Percentiles rank a stretch among this genome's conserved stretches.
Conservation (phyloP, 2,329 filamentous ascomycete species). For the Colletotrichum gigasporum region DNA sequence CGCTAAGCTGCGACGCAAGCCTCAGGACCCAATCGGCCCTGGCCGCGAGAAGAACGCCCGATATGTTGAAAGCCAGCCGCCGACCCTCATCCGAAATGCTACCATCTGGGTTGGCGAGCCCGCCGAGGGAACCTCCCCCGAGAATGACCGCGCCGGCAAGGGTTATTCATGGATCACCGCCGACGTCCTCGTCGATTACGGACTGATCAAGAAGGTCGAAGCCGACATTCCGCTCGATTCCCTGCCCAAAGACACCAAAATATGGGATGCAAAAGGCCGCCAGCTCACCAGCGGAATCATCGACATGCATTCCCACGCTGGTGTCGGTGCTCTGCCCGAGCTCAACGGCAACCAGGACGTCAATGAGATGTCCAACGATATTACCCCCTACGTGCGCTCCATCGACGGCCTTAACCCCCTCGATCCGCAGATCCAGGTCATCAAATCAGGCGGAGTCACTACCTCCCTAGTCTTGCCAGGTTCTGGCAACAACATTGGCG, state of each 20-base stretch:
- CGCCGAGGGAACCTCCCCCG: conserved; percentile 55
- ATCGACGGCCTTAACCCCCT: conserved; percentile 72
- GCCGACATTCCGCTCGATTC: conserved; percentile 50
- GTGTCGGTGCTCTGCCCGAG: conserved; percentile 65
- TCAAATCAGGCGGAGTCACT: conserved; percentile 79
- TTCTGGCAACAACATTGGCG: conserved; percentile 78
- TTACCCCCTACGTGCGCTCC: conserved; percentile 74
- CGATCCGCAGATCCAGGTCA: conserved; percentile 72
- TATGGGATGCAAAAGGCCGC: conserved; percentile 68
- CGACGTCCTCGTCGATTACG: conserved; percentile 70
- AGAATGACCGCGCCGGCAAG: conserved; percentile 65
- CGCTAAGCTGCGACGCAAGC: conserved; percentile 61
- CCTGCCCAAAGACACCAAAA: conserved; percentile 56
- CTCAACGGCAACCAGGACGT: conserved; percentile 65
- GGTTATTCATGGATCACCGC: conserved; percentile 68
- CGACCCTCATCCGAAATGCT: conserved; percentile 73
- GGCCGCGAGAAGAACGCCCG: conserved; percentile 69
- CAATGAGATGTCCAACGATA: conserved; percentile 71
- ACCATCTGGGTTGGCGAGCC: conserved; percentile 75
- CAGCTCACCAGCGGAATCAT: conserved; percentile 74
- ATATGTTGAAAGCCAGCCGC: conserved; percentile 65
- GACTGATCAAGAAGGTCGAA: conserved; percentile 66
- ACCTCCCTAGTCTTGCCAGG: conserved; percentile 74
- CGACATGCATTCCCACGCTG: conserved; percentile 77
- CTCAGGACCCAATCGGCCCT: conserved; percentile 62